phyloP scores from a whole-genome alignment of 495 filamentous ascomycete species.

The Penicillium samsonianum region DNA sequence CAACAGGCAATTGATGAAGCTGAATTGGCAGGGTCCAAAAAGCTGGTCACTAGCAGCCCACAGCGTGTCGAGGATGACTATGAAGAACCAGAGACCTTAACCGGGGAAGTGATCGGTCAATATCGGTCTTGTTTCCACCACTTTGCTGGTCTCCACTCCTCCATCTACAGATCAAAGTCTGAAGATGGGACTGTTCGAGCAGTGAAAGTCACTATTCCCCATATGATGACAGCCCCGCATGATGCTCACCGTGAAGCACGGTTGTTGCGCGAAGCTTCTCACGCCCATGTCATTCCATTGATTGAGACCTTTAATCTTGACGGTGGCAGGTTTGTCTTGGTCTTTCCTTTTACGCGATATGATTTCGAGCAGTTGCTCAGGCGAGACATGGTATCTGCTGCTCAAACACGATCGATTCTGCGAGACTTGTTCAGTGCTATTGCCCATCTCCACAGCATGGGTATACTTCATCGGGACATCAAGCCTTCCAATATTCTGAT shows the following conservation, averaged over 20 bases:
- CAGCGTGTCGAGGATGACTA: slow-evolving; percentile 18
- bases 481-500: slow-evolving; percentile 91
- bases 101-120: slow-evolving; percentile 62
- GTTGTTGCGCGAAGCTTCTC: slow-evolving; percentile 58
- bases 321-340: slow-evolving; percentile 70
- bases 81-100: slow-evolving; percentile 11
- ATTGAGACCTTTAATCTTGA: slow-evolving; percentile 69
- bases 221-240: slow-evolving; percentile 73
- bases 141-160: slow-evolving; percentile 76
- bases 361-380: slow-evolving; percentile 67
- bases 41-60: slow-evolving; percentile 23
- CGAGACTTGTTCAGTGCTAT: slow-evolving; percentile 72
- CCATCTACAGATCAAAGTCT: slow-evolving; percentile 65
- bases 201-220: slow-evolving; percentile 85
- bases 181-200: slow-evolving; percentile 56
- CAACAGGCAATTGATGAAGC: slow-evolving; percentile 44
- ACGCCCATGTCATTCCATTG: slow-evolving; percentile 62
- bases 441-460: slow-evolving; percentile 64
- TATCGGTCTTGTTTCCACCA: slow-evolving; percentile 71
- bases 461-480: slow-evolving; percentile 89
- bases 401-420: slow-evolving; percentile 53
- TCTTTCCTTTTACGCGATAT: slow-evolving; percentile 79
- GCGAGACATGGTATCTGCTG: slow-evolving; percentile 42
- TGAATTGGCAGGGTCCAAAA: slow-evolving; percentile 24
- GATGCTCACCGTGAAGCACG: slow-evolving; percentile 74